Base-by-base conservation (phyloP, 345 rosid species). In the Ceriops decandra region DNA sequence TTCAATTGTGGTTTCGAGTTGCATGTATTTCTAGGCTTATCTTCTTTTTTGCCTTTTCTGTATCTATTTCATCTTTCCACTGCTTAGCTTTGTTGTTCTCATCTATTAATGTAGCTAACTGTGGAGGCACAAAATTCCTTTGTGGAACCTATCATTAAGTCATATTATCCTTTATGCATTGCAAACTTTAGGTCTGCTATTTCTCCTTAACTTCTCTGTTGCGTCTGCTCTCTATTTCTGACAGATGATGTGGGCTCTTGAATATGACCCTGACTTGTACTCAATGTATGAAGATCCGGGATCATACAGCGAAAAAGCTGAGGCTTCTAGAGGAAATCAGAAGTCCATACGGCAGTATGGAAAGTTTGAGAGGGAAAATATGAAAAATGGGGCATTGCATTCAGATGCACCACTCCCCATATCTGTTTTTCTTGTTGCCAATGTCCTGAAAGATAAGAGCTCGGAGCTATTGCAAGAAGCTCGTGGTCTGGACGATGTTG, bases 241-340 rank as follows among this genome's bases (percentile, higher is more conserved):
- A 73, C 93, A 95, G 99, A 95, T 95, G 99, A 95, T 95, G 99
- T 95, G 99, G 98, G 98, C 98, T 57, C 83, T 95, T 67, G 98
- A 95, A 76, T 95, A 90, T 33, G 95, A 95, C 60, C 99, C 99
- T 1, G 96, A 87, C 63, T 71, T 87, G 84, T 92, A 83, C 70
- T 72, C 63, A 26, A n/a, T 85, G 21, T 95, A 91, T 47, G 99
- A 91, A 79, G 90, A 95, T 24, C 71, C 82, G 33, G 83, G 82
- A 2, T 63, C 80, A 17, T 80, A 73, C 60, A 57, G 68, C 13
- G 85, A 84, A 57, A 87, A 77, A 72, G 61, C 82, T 0, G 90
- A 84, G 64, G 90, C 84, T 35, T 81, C 84, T 35, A 88, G 81
- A 83, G 88, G 85, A 61, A 88, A 79, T 78, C 38, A 79, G 0